phyloP scores from a whole-genome alignment of 352 stramenopile species.

The Aphanomyces euteiches region DNA sequence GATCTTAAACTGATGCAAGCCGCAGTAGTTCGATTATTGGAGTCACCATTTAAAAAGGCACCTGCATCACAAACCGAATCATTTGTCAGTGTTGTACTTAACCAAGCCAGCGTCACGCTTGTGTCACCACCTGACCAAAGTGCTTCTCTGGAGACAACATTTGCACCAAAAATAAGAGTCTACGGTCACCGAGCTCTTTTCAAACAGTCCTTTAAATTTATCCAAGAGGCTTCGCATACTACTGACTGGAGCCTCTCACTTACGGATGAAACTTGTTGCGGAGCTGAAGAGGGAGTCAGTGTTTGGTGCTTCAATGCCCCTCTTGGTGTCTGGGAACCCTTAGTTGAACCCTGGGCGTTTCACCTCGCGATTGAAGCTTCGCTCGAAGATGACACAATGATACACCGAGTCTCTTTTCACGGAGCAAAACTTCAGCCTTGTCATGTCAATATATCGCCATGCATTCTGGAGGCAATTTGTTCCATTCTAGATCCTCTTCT shows the following conservation, averaged over 20 bases:
- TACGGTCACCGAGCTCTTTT: constrained; percentile 17
- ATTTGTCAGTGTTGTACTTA: constrained; percentile 14
- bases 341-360: constrained; percentile 77
- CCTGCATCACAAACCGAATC: neutral
- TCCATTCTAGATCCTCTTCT: constrained; percentile 50
- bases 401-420: constrained; percentile 18
- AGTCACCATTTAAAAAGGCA: neutral
- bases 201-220: constrained; percentile 14
- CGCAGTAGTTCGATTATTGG: neutral
- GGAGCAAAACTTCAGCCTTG: constrained; percentile 20
- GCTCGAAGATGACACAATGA: constrained; percentile 29
- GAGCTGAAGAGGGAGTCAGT: constrained; percentile 69
- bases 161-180: constrained; percentile 16
- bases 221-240: neutral
- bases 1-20: constrained; percentile 5
- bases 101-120: constrained; percentile 10
- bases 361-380: neutral
- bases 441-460: constrained; percentile 61
- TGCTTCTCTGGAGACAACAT: neutral
- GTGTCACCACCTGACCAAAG: neutral
- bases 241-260: constrained; percentile 19
- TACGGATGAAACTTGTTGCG: constrained; percentile 7
- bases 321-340: constrained; percentile 71
- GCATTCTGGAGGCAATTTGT: constrained; percentile 60
- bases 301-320: constrained; percentile 74